These are phyloP conservation scores for Ophiosphaerella herpotricha DNA, from an alignment of 2,329 filamentous ascomycete species.

Conservation along the genomic window DNA sequence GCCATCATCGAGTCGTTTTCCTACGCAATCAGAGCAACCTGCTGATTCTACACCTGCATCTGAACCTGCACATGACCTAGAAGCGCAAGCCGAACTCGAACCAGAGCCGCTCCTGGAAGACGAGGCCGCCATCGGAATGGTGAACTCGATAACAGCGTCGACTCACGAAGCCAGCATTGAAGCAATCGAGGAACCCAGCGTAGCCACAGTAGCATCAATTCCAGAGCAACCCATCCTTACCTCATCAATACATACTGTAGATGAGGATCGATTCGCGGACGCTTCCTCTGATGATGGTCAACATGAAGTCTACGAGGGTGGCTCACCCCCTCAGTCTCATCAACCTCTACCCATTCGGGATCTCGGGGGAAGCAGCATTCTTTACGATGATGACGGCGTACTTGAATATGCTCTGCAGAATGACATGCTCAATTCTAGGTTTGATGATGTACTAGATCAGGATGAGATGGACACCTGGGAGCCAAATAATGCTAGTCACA, in stretches of 20 bases:
- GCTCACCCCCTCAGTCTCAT: constrained; percentile 10
- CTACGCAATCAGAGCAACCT: constrained; percentile 2
- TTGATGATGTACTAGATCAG: constrained; percentile 16
- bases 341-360: constrained; percentile 15
- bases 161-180: constrained; percentile 4
- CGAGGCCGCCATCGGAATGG: background rate
- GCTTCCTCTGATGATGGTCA: constrained; percentile 44
- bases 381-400: constrained; percentile 42
- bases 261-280: constrained; percentile 50
- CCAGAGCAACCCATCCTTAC: constrained; percentile 15
- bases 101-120: background rate
- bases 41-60: background rate
- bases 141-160: constrained; percentile 2
- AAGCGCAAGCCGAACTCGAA: background rate
- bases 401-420: constrained; percentile 42
- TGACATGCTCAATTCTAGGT: constrained; percentile 32
- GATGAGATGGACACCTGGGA: constrained; percentile 9
- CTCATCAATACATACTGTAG: constrained; percentile 39
- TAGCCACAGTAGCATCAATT: constrained; percentile 1
- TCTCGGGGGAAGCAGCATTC: constrained; percentile 33
- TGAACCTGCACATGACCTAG: too few relatives aligned
- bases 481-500: constrained; percentile 14
- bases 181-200: background rate
- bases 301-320: constrained; percentile 13
- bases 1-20: constrained; percentile 17